Evolutionary conservation across 768 basidiomycete species (phyloP), one percentile per base, ranked within the genome.

Genomic region (Lentinula detonsa): DNA sequence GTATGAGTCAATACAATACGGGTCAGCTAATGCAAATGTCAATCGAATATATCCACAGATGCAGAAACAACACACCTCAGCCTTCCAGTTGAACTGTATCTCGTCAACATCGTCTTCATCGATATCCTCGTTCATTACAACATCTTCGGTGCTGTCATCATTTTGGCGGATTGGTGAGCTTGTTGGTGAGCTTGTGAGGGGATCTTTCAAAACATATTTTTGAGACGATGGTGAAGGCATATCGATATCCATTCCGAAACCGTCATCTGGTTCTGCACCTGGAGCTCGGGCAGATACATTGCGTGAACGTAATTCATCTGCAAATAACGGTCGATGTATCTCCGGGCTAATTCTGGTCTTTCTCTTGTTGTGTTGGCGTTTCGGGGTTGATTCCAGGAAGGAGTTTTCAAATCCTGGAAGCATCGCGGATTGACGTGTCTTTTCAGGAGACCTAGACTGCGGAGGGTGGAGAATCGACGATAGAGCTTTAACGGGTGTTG

Each of bases 1-100:
- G 74, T 73, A 69, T 91, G 89, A 0, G 81, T 83, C 57, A 90
- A 66, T n/a, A 90, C 69, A 33, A 87, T 75, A 45, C 81, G 77
- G 63, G 81, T 83, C 51, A 90, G 71, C 89, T 91, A 63, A 40
- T 11, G 23, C 10, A 57, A 56, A 21, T 16, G 4, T 56, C 40
- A 56, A 11, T 11, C n/a, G 21, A 2, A 37, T 23, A 39, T 21
- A 11, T 54, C 1, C 18, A 16, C 16, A 66, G 40, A 65, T 34
- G 16, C 23, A 33, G 33, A 15, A 33, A 9, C 9, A 43, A 18
- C 39, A 64, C 7, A 90, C 88, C 76, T 86, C 81, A 16, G 75
- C 74, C 61, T 76, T 80, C 82, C 83, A 83, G 62, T 83, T 81
- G 11, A 79, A 72, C 53, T 74, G 74, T 43, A 76, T 73, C n/a